These are phyloP conservation scores for Globisporangium acanthophoron DNA, from an alignment of 352 stramenopile genomes.

Conservation along the genomic window DNA sequence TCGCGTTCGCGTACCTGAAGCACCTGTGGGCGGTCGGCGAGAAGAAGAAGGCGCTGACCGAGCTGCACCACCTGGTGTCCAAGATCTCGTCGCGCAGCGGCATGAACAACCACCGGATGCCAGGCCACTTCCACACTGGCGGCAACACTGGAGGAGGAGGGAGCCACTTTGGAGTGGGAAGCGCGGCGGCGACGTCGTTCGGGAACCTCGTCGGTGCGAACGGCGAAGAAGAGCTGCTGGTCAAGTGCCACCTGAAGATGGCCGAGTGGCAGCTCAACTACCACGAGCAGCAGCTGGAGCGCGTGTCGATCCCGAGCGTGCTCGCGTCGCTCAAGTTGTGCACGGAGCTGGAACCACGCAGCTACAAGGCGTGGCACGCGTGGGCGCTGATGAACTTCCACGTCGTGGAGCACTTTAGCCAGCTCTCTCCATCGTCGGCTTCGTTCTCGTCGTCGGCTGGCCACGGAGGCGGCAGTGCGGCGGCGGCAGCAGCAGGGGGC, in stretches of 20 bases:
- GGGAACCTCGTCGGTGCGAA: conserved; percentile 6
- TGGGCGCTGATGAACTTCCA: conserved; percentile 98
- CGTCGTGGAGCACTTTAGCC: conserved; percentile 88
- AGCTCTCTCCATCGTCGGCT: conserved; percentile 28
- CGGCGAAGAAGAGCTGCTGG: conserved; percentile 64
- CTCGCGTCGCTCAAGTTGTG: conserved; percentile 60
- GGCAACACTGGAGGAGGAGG: not conserved
- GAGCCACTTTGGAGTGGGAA: not conserved
- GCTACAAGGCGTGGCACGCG: conserved; percentile 93
- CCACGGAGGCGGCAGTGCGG: conserved; percentile 10
- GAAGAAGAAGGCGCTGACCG: conserved; percentile 82
- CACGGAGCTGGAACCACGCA: conserved; percentile 63
- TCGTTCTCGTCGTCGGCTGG: not conserved
- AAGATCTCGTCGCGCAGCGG: conserved; percentile 58
- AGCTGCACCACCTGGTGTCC: conserved; percentile 80
- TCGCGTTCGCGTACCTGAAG: conserved; percentile 94
- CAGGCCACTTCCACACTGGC: conserved; percentile 2
- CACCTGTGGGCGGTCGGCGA: conserved; percentile 91
- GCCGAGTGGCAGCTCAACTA: conserved; percentile 83
- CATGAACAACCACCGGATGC: not conserved
- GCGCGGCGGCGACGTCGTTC: conserved; percentile 13
- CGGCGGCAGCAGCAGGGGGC: conserved; percentile 3
- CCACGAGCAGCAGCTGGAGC: conserved; percentile 75
- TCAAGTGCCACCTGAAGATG: conserved; percentile 82
- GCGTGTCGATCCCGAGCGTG: conserved; percentile 67